Evolutionary conservation across 352 stramenopile species (phyloP).

Genomic region (Phytophthora palmivora): DNA sequence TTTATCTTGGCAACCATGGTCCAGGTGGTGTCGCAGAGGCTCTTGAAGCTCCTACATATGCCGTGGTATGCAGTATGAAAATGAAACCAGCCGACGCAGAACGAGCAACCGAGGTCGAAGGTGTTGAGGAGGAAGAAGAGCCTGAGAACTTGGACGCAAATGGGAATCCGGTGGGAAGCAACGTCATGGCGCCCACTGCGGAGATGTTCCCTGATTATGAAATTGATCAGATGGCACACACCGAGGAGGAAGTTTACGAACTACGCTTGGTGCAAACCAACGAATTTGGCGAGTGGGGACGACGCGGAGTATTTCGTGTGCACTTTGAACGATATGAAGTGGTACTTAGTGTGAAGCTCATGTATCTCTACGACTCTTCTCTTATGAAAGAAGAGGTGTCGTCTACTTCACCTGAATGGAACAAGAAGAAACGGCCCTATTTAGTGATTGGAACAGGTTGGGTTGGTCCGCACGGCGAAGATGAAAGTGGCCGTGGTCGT

Average conservation of each 20-base stretch:
- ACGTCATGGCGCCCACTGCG: slow-evolving; percentile 80
- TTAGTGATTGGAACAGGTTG: slow-evolving; percentile 86
- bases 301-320: slow-evolving; percentile 77
- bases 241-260: slow-evolving; percentile 86
- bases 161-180: slow-evolving; percentile 55
- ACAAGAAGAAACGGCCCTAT: slow-evolving; percentile 82
- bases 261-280: slow-evolving; percentile 82
- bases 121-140: slow-evolving; percentile 64
- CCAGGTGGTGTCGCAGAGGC: slow-evolving; percentile 82
- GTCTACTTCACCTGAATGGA: slow-evolving; percentile 74
- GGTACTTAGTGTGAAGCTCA: slow-evolving; percentile 84
- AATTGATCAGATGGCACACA: slow-evolving; percentile 69
- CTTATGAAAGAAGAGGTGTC: slow-evolving; percentile 78
- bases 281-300: slow-evolving; percentile 81
- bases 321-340: slow-evolving; percentile 89
- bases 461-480: slow-evolving; percentile 85
- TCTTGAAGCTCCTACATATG: slow-evolving; percentile 80
- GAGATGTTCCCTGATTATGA: slow-evolving; percentile 81
- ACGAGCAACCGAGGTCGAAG: slow-evolving; percentile 65
- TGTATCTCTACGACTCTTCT: slow-evolving; percentile 88
- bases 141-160: slow-evolving; percentile 51
- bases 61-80: slow-evolving; percentile 73
- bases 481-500: slow-evolving; percentile 84
- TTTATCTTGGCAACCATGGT: slow-evolving; percentile 79
- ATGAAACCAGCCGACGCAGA: slow-evolving; percentile 66